These are phyloP conservation scores for Nitzschia sp. DNA, from an alignment of 108 stramenopile species.

Conservation along the genomic window DNA sequence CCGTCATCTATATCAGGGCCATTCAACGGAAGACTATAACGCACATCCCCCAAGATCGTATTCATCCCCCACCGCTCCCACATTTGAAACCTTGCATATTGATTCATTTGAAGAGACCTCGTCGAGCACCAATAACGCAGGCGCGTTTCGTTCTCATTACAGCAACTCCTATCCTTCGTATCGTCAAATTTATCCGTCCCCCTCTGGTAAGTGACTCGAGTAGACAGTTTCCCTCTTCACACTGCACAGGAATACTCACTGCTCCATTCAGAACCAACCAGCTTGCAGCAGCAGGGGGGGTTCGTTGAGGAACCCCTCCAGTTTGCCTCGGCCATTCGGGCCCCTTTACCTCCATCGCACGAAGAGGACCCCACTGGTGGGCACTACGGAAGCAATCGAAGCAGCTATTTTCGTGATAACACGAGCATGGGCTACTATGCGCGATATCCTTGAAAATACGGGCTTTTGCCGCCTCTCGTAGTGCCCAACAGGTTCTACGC, in stretches of 20 bases:
- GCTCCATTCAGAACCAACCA: no score
- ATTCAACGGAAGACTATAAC: conserved; percentile 1
- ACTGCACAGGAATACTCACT: no score
- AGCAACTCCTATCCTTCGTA: conserved; percentile 7
- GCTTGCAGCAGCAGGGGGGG: no score
- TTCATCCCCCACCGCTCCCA: not conserved
- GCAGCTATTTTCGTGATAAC: conserved; percentile 3
- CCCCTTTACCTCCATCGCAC: not conserved
- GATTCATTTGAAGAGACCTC: conserved; percentile 23
- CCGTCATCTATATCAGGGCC: conserved; percentile 8
- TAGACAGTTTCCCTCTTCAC: no score
- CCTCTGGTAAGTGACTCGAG: conserved; percentile 8
- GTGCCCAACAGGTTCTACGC: no score
- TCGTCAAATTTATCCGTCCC: conserved; percentile 4
- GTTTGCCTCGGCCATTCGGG: no score
- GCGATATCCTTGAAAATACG: conserved; percentile 3
- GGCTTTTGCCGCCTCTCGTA: no score
- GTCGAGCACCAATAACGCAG: not conserved
- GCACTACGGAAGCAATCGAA: not conserved
- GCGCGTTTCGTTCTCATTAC: not conserved
- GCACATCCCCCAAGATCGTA: not conserved
- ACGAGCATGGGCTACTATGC: conserved; percentile 3
- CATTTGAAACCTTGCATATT: conserved; percentile 8
- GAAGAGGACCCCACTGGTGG: conserved; percentile 4
- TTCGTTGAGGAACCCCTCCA: not conserved